Base-by-base conservation (phyloP, 73 alveolate genomes). In the Tetrahymena borealis region DNA sequence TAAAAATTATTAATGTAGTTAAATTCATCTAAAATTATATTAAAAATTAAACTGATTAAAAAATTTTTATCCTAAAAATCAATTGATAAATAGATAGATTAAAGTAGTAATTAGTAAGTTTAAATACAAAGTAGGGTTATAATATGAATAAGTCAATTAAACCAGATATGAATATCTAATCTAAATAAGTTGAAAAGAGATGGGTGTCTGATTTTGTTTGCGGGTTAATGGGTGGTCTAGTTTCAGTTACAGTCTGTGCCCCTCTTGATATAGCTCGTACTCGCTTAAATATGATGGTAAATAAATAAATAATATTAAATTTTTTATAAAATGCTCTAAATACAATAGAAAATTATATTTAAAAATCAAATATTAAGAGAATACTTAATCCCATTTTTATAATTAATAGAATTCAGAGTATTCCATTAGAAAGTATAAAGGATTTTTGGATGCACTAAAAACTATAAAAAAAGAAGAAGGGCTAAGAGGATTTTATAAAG, bases 181-280 rank as follows among this genome's bases (percentile, higher is more conserved):
- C 38, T 24, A 60, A 35, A 5, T 24, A 60, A 1, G 10, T 8
- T 15, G 85, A 60, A 15, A 32, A 60, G n/a, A 60, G 28, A 60
- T 60, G 85, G 85, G n/a, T 18, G n/a, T 60, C 85, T 60, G 85
- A 93, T 85, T 93, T 93, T 32, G 38, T 93, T 32, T 91, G 93
- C 32, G 95, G 95, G 10, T 41, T 93, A 85, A 18, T 85, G 7
- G 93, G 95, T 11, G 93, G 95, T 24, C 91, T 93, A 35, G 78
- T 93, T 4, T 79, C 93, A 32, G 93, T 93, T 10, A 93, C 95
- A 15, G 93, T 42, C 1, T 93, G 95, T 24, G 93, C 90, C 35
- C 95, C 95, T 33, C 78, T 93, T 18, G 95, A 93, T 38, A 91
- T 93, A 39, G 95, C 95, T 40, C 43, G 95, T 40, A 85, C 92